Percentiles rank a stretch among this genome's conserved stretches.
These are phyloP conservation scores for Cucurbita pepo DNA, from an alignment of 306 rosid genomes.

Conservation along the genomic window DNA sequence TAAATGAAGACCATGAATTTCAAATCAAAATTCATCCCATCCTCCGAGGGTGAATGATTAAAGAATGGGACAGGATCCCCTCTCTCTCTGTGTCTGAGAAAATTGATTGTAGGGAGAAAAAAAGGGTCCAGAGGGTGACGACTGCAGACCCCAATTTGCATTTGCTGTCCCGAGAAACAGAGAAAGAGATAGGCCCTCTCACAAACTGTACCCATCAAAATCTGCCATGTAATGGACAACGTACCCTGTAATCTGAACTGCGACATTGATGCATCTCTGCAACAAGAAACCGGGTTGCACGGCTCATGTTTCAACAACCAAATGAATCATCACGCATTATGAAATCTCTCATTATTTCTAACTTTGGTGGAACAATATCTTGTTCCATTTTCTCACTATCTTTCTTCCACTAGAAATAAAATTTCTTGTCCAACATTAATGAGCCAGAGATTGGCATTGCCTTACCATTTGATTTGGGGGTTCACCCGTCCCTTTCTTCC, in stretches of 20 bases:
- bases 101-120: not conserved
- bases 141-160: constrained; percentile 40
- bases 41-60: no score
- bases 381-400: not conserved
- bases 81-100: not conserved
- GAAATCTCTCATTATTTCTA: not conserved
- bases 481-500: not conserved
- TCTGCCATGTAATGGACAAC: constrained; percentile 12
- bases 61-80: not conserved
- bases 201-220: constrained; percentile 33
- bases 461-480: not conserved
- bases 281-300: constrained; percentile 1
- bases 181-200: constrained; percentile 64
- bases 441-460: not conserved
- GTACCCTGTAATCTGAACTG: constrained; percentile 2
- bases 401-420: not conserved
- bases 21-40: not conserved
- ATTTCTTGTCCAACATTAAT: not conserved
- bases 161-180: constrained; percentile 47
- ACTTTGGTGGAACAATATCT: not conserved
- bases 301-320: constrained; percentile 7
- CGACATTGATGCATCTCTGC: constrained; percentile 2
- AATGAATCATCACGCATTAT: not conserved
- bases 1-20: not conserved
- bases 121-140: constrained; percentile 30